Evolutionary conservation across 75 land plant species (phyloP).

Genomic region (Adiantum capillusveneris): DNA sequence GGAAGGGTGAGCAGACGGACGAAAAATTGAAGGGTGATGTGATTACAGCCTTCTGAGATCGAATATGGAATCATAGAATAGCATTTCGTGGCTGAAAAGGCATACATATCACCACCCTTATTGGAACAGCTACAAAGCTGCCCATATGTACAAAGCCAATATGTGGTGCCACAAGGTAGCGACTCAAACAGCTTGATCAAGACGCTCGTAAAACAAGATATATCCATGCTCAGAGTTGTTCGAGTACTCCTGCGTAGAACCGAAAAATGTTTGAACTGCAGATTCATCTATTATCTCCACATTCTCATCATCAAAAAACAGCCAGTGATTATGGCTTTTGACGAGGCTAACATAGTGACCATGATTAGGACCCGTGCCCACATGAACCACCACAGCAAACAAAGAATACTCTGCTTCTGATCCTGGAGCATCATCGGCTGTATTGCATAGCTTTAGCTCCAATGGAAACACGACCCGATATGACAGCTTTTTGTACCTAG

Average conservation of each 20-base stretch:
- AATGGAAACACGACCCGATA: constrained; percentile 92
- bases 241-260: constrained; percentile 89
- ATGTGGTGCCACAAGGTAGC: no score
- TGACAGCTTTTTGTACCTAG: constrained; percentile 89
- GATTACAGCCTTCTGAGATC: no score
- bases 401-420: constrained; percentile 82
- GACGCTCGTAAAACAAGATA: constrained; percentile 86
- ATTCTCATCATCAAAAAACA: constrained; percentile 91
- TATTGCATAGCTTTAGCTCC: constrained; percentile 87
- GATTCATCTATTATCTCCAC: constrained; percentile 96
- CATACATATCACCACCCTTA: no score
- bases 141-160: no score
- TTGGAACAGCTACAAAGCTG: no score
- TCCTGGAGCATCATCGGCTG: constrained; percentile 62
- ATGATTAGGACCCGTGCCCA: constrained; percentile 95
- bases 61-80: no score
- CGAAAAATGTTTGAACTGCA: constrained; percentile 83
- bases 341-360: constrained; percentile 95
- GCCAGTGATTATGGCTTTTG: constrained; percentile 97
- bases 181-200: constrained; percentile 10
- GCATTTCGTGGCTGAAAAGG: no score
- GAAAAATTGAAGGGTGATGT: no score
- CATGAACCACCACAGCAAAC: constrained; percentile 95
- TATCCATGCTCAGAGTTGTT: constrained; percentile 97
- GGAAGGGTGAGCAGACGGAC: no score